A percentile compares a stretch with the other conserved stretches of the same genome.
Conservation (phyloP, 2,329 filamentous ascomycete species). For the Hypoxylon sp. region DNA sequence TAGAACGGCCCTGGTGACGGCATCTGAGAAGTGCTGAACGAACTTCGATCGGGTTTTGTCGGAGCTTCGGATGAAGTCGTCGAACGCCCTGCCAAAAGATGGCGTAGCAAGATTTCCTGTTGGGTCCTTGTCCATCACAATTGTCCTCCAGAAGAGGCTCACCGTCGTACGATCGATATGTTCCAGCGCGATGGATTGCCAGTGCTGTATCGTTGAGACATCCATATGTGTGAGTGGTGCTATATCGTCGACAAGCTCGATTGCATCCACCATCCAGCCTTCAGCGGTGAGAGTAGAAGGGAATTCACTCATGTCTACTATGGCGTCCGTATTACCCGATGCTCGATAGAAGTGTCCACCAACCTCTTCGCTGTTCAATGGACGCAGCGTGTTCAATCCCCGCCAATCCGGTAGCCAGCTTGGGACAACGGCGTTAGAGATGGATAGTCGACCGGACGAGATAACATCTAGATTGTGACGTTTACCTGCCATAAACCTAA, state of each 20-base stretch:
- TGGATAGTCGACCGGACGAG: conserved; percentile 8
- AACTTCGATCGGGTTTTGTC: conserved; percentile 13
- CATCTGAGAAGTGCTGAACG: conserved; percentile 23
- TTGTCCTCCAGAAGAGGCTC: conserved; percentile 19
- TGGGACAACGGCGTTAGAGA: not conserved
- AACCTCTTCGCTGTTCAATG: conserved; percentile 21
- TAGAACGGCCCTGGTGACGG: conserved; percentile 13
- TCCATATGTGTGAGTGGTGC: not conserved
- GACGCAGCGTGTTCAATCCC: conserved; percentile 13
- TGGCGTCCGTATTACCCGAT: conserved; percentile 14
- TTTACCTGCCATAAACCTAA: conserved; percentile 15
- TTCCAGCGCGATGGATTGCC: conserved; percentile 6
- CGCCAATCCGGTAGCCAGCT: conserved; percentile 24
- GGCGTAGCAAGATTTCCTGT: conserved; percentile 7
- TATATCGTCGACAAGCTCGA: conserved; percentile 11
- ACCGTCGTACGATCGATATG: conserved; percentile 5
- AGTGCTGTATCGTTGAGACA: conserved; percentile 3
- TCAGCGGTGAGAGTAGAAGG: conserved; percentile 4
- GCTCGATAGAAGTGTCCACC: conserved; percentile 22
- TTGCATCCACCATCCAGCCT: conserved; percentile 15
- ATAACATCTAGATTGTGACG: conserved; percentile 16
- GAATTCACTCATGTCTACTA: conserved; percentile 9
- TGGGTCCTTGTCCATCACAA: conserved; percentile 28
- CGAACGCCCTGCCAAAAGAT: conserved; percentile 14
- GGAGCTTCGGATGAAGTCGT: conserved; percentile 7